Evolutionary conservation across 371 early-diverging fungal genomes (phyloP).

Genomic region (Mortierella sp.): DNA sequence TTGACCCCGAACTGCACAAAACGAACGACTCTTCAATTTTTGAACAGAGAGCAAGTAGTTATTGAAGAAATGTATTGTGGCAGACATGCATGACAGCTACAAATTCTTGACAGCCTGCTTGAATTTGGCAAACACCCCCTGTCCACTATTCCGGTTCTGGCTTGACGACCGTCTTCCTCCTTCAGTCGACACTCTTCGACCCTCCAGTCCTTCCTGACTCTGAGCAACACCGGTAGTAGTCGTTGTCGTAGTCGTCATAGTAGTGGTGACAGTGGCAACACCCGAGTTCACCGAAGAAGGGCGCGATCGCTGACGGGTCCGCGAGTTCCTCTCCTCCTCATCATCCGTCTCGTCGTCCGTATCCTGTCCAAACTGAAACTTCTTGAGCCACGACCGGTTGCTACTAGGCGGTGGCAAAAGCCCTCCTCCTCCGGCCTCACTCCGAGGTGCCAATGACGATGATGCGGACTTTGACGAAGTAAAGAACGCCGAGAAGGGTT

Average conservation of each 20-base stretch:
- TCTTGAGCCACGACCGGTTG: conserved; percentile 36
- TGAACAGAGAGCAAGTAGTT: too few relatives aligned
- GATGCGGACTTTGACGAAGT: conserved; percentile 10
- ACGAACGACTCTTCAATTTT: too few relatives aligned
- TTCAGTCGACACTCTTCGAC: background rate
- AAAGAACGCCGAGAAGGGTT: conserved; percentile 26
- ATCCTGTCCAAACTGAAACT: conserved; percentile 44
- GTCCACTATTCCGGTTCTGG: conserved; percentile 13
- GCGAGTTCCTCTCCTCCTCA: background rate
- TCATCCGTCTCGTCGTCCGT: conserved; percentile 28
- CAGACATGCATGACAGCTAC: background rate
- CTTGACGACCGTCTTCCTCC: background rate
- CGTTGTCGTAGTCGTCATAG: background rate
- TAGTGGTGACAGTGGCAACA: background rate
- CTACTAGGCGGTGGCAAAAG: background rate
- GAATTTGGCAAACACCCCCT: conserved; percentile 32
- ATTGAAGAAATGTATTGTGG: background rate
- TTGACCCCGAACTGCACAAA: too few relatives aligned
- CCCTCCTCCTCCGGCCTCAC: background rate
- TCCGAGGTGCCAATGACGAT: background rate
- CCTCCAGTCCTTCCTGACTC: background rate
- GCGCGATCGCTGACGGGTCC: background rate
- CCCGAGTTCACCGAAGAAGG: background rate
- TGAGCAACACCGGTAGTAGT: background rate
- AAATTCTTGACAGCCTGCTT: conserved; percentile 43